phyloP scores from a whole-genome alignment of 1,284 basidiomycete genomes.

The Cryptococcus sp. region DNA sequence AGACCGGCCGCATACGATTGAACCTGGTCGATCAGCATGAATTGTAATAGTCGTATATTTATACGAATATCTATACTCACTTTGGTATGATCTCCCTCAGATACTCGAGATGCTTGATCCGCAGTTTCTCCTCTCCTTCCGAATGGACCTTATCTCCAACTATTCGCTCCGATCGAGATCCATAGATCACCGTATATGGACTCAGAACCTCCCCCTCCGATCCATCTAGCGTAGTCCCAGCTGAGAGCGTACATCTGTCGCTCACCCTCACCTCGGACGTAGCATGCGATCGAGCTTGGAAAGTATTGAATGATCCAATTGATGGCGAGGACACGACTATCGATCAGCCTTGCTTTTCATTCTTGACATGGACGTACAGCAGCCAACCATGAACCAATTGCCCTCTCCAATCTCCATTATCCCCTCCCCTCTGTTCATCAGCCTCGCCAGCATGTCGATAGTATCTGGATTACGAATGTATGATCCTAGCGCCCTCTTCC shows the following conservation, averaged over 20 bases:
- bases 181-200: constrained; percentile 82
- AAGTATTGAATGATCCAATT: constrained; percentile 77
- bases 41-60: not conserved
- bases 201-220: constrained; percentile 62
- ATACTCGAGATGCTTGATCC: constrained; percentile 85
- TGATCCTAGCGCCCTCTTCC: constrained; percentile 81
- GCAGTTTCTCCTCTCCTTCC: constrained; percentile 73
- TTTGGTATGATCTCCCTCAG: constrained; percentile 83
- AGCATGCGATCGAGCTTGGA: constrained; percentile 73
- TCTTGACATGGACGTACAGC: constrained; percentile 56
- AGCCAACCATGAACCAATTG: constrained; percentile 89
- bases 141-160: constrained; percentile 82
- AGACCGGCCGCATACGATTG: constrained; percentile 15
- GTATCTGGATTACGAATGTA: constrained; percentile 55
- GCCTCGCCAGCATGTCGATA: not conserved
- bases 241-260: constrained; percentile 69
- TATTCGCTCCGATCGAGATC: constrained; percentile 64
- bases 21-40: constrained; percentile 6
- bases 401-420: constrained; percentile 87
- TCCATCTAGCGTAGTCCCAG: constrained; percentile 43
- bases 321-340: constrained; percentile 76
- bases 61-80: constrained; percentile 43
- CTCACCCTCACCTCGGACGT: constrained; percentile 72
- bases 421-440: constrained; percentile 59
- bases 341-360: not conserved